These are phyloP conservation scores for Pseudonitzschia multiseries DNA, from an alignment of 108 stramenopile species.

Conservation along the genomic window DNA sequence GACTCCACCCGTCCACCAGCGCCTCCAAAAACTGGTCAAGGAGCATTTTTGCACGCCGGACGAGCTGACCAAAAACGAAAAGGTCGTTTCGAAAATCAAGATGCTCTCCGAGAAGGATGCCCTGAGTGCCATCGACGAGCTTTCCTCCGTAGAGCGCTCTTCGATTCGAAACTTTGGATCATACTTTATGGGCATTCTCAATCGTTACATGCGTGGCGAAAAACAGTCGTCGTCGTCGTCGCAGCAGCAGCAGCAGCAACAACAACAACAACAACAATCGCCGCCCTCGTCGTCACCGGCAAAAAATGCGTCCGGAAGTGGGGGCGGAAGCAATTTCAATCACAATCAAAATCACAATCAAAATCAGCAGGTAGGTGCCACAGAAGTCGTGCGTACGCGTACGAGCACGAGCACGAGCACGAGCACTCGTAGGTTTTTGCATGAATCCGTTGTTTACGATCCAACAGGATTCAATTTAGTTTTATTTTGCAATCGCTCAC, in stretches of 20 bases:
- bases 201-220: slow-evolving; percentile 78
- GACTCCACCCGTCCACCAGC: slow-evolving; percentile 56
- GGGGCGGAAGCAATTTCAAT: neutral
- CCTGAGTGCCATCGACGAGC: slow-evolving; percentile 77
- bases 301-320: neutral
- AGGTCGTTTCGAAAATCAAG: slow-evolving; percentile 68
- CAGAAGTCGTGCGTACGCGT: neutral
- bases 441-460: too few species aligned
- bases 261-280: neutral
- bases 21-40: slow-evolving; percentile 52
- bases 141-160: slow-evolving; percentile 48
- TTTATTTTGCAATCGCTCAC: too few species aligned
- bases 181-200: slow-evolving; percentile 84
- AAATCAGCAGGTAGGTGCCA: slow-evolving; percentile 5
- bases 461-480: too few species aligned
- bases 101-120: slow-evolving; percentile 81
- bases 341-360: neutral
- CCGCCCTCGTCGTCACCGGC: neutral
- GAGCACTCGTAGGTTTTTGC: too few species aligned
- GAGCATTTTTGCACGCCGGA: slow-evolving; percentile 63
- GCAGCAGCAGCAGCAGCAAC: too few species aligned
- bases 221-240: too few species aligned
- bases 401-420: too few species aligned
- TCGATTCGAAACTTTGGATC: slow-evolving; percentile 75
- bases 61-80: slow-evolving; percentile 64